These are phyloP conservation scores for Monosporozyma aerobia DNA, from an alignment of 805 yeast species.

Conservation along the genomic window DNA sequence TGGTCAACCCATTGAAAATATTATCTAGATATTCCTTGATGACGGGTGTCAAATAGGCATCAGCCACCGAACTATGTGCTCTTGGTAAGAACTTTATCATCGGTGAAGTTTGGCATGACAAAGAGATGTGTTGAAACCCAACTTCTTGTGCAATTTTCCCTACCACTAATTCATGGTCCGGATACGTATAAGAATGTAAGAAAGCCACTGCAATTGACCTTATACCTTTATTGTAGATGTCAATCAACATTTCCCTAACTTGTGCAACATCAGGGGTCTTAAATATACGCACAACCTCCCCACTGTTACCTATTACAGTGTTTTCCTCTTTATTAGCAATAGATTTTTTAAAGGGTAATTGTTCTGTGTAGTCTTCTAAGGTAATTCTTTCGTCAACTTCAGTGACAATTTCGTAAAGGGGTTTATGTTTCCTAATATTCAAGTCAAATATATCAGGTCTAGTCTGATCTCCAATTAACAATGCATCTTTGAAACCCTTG, in stretches of 20 bases:
- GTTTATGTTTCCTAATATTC: conserved; percentile 60
- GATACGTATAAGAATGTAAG: conserved; percentile 64
- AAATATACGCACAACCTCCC: conserved; percentile 55
- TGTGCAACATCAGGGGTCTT: conserved; percentile 40
- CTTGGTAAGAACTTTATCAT: conserved; percentile 71
- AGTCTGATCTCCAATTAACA: conserved; percentile 82
- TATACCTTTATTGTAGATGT: conserved; percentile 48
- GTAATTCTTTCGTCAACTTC: conserved; percentile 91
- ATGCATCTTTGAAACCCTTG: conserved; percentile 76
- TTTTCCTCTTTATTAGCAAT: conserved; percentile 14
- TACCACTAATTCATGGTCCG: conserved; percentile 54
- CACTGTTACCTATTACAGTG: conserved; percentile 50
- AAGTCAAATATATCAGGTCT: conserved; percentile 85
- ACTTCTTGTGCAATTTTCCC: conserved; percentile 51
- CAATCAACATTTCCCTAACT: conserved; percentile 34
- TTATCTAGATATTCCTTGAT: conserved; percentile 54
- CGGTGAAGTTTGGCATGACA: conserved; percentile 62
- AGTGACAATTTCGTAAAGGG: conserved; percentile 62
- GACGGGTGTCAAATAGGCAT: conserved; percentile 77
- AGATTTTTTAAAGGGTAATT: conserved; percentile 36
- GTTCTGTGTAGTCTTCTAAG: conserved; percentile 69
- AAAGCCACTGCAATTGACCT: conserved; percentile 64
- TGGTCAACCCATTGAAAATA: conserved; percentile 52
- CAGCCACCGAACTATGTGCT: conserved; percentile 70
- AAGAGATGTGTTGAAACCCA: conserved; percentile 62